These are phyloP conservation scores for Ochromonadaceae sp. DNA, from an alignment of 352 stramenopile genomes.

Conservation along the genomic window DNA sequence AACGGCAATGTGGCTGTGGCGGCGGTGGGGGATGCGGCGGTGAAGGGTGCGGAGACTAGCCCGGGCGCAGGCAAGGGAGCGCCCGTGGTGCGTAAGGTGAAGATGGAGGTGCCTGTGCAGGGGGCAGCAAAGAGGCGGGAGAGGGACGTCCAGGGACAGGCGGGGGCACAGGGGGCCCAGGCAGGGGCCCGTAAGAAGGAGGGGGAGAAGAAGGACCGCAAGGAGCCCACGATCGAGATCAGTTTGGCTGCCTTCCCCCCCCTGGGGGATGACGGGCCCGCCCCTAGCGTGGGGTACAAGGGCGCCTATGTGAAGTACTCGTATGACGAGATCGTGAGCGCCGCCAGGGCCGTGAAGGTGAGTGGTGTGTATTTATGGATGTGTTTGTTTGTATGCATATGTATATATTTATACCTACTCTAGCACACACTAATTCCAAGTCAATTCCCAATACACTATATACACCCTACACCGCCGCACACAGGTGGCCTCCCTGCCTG, in stretches of 20 bases:
- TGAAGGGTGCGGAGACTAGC: not conserved
- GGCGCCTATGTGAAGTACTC: slow-evolving; percentile 39
- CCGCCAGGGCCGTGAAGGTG: slow-evolving; percentile 68
- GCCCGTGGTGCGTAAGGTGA: slow-evolving; percentile 30
- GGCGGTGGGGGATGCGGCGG: not conserved
- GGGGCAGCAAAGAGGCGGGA: slow-evolving; percentile 34
- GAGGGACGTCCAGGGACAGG: not conserved
- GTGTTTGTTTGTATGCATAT: too few species aligned
- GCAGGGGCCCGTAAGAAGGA: too few species aligned
- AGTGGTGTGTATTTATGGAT: not conserved
- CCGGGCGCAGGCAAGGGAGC: not conserved
- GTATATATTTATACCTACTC: too few species aligned
- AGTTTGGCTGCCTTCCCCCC: not conserved
- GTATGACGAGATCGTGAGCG: slow-evolving; percentile 73
- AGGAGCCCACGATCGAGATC: not conserved
- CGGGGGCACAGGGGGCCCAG: not conserved
- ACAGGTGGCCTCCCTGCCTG: slow-evolving; percentile 49
- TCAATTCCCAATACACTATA: too few species aligned
- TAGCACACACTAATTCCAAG: too few species aligned
- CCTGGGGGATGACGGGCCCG: not conserved
- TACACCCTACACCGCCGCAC: too few species aligned
- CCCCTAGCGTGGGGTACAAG: slow-evolving; percentile 23
- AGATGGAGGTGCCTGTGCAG: slow-evolving; percentile 24
- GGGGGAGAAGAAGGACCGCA: too few species aligned
- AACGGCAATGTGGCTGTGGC: not conserved